Evolutionary conservation across 495 filamentous ascomycete genomes (phyloP), one percentile per base, ranked within the genome.

Genomic region (Xylona heveae): DNA sequence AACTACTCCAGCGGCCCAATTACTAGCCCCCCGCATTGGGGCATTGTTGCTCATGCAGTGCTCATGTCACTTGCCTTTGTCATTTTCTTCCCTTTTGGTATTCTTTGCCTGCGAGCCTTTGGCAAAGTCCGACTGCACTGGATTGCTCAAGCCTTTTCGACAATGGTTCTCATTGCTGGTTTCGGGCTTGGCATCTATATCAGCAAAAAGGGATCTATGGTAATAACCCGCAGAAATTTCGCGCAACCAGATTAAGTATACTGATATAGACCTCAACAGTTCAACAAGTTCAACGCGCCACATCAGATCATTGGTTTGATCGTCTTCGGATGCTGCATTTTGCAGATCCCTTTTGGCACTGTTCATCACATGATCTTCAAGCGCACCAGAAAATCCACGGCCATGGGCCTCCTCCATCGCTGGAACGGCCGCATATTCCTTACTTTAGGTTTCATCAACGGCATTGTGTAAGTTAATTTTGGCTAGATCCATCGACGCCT

Each of bases 21-120:
- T n/a, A n/a, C n/a, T n/a, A 15, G 36, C n/a, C n/a, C n/a, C n/a
- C n/a, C n/a, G n/a, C n/a, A 45, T 37, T 37, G 38, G 8, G 26
- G 23, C 27, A 43, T 38, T 19, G 16, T 41, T 5, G 39, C 39
- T n/a, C 45, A 48, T 20, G 39, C 37, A 4, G 32, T 48, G 3
- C n/a, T 42, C 6, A 35, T 44, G 12, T 34, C 30, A 19, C 13
- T 45, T 13, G 45, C 42, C 5, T 19, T 48, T 19, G 39, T 48
- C 17, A 33, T 45, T 2, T 20, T 48, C 9, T 45, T 33, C 27
- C 45, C 45, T 14, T 10, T 48, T 2, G 43, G 43, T 18, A 30
- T 43, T 1, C n/a, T 45, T 5, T 19, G 37, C 16, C 39, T 39
- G 2, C 38, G 45, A 1, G 42, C 43, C 24, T 37, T 48, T 25